Evolutionary conservation across 192 early-diverging fungal species (phyloP).

Genomic region (Linnemannia exigua): DNA sequence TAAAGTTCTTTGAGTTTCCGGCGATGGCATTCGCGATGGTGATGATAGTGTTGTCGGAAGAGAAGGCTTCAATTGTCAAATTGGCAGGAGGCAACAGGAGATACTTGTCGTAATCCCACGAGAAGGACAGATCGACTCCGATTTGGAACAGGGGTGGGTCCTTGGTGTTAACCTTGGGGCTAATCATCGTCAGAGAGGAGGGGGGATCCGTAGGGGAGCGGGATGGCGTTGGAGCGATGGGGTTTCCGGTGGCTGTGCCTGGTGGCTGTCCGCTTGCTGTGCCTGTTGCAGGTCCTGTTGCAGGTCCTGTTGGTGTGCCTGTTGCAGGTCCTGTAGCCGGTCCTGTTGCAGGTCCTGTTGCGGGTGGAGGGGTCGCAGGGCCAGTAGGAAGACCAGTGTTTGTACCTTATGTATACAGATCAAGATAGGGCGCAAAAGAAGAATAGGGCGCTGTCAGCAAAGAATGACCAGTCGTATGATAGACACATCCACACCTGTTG

Average conservation of each 20-base stretch:
- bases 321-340: slow-evolving; percentile 18
- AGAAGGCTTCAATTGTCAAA: slow-evolving; percentile 38
- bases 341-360: too few species aligned
- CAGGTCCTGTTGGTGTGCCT: slow-evolving; percentile 5
- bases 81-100: slow-evolving; percentile 26
- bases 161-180: slow-evolving; percentile 19
- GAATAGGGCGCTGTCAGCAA: background rate
- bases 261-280: background rate
- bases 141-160: slow-evolving; percentile 37
- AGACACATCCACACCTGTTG: background rate
- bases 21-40: slow-evolving; percentile 41
- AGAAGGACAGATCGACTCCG: slow-evolving; percentile 26
- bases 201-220: slow-evolving; percentile 23
- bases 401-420: background rate
- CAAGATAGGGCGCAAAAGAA: background rate
- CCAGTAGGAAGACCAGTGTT: background rate
- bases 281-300: slow-evolving; percentile 16
- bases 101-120: slow-evolving; percentile 33
- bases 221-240: background rate
- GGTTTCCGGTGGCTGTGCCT: background rate
- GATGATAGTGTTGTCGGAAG: slow-evolving; percentile 17
- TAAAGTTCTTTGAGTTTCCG: slow-evolving; percentile 41
- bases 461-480: background rate
- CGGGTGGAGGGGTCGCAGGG: too few species aligned
- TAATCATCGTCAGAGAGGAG: slow-evolving; percentile 20